Evolutionary conservation across 1,284 basidiomycete genomes (phyloP).

Genomic region (Dichomitus squalens): DNA sequence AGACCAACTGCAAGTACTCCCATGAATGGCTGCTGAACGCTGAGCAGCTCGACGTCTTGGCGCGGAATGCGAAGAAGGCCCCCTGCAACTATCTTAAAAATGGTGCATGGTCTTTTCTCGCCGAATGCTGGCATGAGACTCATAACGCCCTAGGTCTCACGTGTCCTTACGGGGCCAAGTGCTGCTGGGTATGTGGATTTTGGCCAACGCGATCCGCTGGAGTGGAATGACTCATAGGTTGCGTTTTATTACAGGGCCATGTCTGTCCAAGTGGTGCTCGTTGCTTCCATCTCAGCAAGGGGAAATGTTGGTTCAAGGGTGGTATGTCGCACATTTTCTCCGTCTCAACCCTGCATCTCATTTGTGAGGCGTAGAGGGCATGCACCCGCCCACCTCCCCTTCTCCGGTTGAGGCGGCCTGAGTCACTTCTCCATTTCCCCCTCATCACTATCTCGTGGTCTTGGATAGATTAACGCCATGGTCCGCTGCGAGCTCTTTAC

Average conservation of each 20-base stretch:
- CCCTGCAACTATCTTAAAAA: conserved; percentile 81
- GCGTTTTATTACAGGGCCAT: conserved; percentile 55
- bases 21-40: conserved; percentile 72
- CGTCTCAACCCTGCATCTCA: background rate
- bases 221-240: background rate
- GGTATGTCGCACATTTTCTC: conserved; percentile 43
- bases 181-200: conserved; percentile 55
- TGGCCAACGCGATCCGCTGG: background rate
- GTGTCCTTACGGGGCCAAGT: conserved; percentile 70
- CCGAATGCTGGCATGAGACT: background rate
- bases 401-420: conserved; percentile 11
- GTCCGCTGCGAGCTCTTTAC: background rate
- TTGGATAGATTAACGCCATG: conserved; percentile 15
- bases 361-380: conserved; percentile 20
- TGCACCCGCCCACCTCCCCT: conserved; percentile 20
- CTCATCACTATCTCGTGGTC: conserved; percentile 1
- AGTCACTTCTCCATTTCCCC: background rate
- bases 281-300: conserved; percentile 44
- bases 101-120: conserved; percentile 40
- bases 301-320: conserved; percentile 85
- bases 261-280: conserved; percentile 77
- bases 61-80: conserved; percentile 76
- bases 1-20: conserved; percentile 78
- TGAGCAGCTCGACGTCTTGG: conserved; percentile 66
- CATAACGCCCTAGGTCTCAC: conserved; percentile 51